Conservation (phyloP, 495 filamentous ascomycete genomes). For the Lepraria neglecta region DNA sequence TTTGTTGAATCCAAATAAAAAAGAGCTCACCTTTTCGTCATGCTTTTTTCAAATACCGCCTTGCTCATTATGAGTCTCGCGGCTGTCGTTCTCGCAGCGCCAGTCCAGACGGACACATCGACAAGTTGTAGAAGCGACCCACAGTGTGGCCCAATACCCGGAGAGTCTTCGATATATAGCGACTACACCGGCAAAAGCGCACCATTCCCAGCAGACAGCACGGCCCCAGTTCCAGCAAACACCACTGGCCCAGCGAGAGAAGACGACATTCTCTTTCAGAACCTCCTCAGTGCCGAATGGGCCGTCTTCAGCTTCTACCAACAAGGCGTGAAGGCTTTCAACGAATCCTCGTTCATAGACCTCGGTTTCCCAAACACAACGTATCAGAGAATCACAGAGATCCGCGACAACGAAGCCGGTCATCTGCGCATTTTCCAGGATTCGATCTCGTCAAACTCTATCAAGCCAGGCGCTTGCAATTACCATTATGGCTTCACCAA, state of each 20-base stretch:
- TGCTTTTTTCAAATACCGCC: background rate
- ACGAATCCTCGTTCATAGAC: conserved; percentile 9
- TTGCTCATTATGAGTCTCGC: background rate
- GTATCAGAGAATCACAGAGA: conserved; percentile 13
- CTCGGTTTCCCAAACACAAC: conserved; percentile 13
- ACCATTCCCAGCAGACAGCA: conserved; percentile 10
- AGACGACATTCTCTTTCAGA: conserved; percentile 15
- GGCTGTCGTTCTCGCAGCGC: background rate
- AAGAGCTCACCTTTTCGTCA: background rate
- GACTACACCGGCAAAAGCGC: background rate
- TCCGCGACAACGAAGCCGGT: conserved; percentile 14
- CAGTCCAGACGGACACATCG: background rate
- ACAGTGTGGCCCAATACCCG: conserved; percentile 8
- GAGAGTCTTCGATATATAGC: conserved; percentile 8
- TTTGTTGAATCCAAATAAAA: background rate
- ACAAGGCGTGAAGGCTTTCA: conserved; percentile 16
- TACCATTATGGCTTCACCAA: background rate
- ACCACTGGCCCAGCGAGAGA: conserved; percentile 1
- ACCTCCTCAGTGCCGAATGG: conserved; percentile 16
- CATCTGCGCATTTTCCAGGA: conserved; percentile 16
- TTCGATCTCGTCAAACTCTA: conserved; percentile 8
- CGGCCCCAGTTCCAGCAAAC: conserved; percentile 3
- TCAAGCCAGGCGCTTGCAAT: conserved; percentile 12
- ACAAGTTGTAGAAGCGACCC: background rate
- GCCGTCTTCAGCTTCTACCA: conserved; percentile 11